Evolutionary conservation across 164 flowering plant species (phyloP), one percentile per base, ranked within the genome.

Genomic region (Akebia trifoliata): DNA sequence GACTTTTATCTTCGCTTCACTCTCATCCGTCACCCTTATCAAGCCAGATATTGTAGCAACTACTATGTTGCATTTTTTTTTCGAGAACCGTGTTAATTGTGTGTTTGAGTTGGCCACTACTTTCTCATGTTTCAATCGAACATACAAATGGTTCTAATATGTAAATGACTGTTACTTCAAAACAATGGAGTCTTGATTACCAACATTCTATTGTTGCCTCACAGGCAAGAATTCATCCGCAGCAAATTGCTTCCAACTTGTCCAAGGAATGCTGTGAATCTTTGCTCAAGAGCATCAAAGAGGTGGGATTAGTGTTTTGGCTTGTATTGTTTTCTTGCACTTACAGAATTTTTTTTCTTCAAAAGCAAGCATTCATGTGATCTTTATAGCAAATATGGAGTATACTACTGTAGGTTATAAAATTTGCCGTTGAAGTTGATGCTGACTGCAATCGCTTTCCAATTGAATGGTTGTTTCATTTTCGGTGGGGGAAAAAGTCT

Each of bases 141-240:
- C 9, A 34, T 34, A 34, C 36, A 34, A 34, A 34, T 34, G 36
- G 40, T n/a, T n/a, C n/a, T n/a, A n/a, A n/a, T n/a, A n/a, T n/a
- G n/a, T n/a, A n/a, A n/a, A n/a, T n/a, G n/a, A n/a, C n/a, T n/a
- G n/a, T n/a, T n/a, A n/a, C 4, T 37, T 8, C 11, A 4, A 31
- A 30, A 50, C 35, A 31, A 7, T 35, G 39, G 6, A 54, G 5
- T 8, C 6, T 11, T 54, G 8, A 8, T 29, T 10, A 31, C 26
- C 22, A 54, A 54, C 53, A 21, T 32, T 35, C 14, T 49, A 20
- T 32, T 15, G 8, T 20, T 11, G 43, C 28, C 34, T 57, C 29
- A 12, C 81, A 93, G 97, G 95, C 98, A 45, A 84, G 74, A 73
- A 85, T 93, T 69, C 97, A 90, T 76, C 98, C 98, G 8, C 61